These are phyloP conservation scores for Aspergillus aculeatinus DNA, from an alignment of 2,329 filamentous ascomycete species.

Conservation along the genomic window DNA sequence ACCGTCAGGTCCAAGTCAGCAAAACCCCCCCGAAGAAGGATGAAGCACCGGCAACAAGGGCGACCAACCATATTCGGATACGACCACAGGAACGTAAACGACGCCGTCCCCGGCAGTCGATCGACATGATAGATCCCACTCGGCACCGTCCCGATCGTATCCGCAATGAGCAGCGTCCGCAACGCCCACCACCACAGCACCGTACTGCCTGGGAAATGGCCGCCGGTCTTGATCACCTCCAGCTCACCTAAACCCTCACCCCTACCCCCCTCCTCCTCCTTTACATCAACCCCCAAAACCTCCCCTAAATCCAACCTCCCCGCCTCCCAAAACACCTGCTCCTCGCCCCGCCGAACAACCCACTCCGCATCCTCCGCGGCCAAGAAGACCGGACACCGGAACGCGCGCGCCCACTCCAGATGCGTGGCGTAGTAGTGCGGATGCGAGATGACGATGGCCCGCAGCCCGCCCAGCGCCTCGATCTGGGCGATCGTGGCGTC, in stretches of 20 bases:
- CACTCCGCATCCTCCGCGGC: constrained; percentile 65
- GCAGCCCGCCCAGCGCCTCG: constrained; percentile 61
- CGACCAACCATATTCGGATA: constrained; percentile 59
- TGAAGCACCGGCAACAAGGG: constrained; percentile 6
- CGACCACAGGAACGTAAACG: constrained; percentile 73
- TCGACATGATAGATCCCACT: constrained; percentile 29
- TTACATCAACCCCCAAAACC: not conserved
- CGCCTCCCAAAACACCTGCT: constrained; percentile 32
- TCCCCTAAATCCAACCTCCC: constrained; percentile 32
- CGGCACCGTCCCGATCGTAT: constrained; percentile 72
- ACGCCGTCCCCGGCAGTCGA: constrained; percentile 46
- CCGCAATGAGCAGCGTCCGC: constrained; percentile 69
- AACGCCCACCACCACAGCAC: constrained; percentile 62
- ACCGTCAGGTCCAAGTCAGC: constrained; percentile 36
- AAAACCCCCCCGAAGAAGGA: no score
- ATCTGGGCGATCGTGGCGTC: constrained; percentile 59
- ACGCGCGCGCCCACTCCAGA: constrained; percentile 68
- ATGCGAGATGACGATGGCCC: constrained; percentile 73
- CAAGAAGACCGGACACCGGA: constrained; percentile 69
- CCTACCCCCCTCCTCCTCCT: not conserved
- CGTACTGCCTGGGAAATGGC: constrained; percentile 75
- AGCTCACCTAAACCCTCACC: constrained; percentile 30
- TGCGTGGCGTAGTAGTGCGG: constrained; percentile 82
- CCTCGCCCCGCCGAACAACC: constrained; percentile 50
- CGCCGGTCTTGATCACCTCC: constrained; percentile 67